These are phyloP conservation scores for Retiboletus flavoniger DNA, from an alignment of 1,284 basidiomycete genomes.

Conservation along the genomic window DNA sequence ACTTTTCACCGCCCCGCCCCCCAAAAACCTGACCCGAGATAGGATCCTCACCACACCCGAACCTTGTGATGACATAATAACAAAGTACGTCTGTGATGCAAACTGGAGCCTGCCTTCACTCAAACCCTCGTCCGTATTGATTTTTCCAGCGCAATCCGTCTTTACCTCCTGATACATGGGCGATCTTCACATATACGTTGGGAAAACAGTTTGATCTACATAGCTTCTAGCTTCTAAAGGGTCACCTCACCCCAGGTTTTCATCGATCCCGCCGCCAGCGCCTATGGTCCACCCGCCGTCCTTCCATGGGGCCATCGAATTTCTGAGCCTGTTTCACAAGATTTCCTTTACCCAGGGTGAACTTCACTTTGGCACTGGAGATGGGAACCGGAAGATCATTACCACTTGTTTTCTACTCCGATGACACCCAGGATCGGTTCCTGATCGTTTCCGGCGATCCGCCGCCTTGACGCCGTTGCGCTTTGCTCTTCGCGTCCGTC, in stretches of 20 bases:
- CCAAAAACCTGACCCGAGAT: not conserved
- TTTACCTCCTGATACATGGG: not conserved
- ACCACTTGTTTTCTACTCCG: not conserved
- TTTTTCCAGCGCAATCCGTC: not conserved
- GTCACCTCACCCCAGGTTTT: too few species aligned
- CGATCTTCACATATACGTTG: not conserved
- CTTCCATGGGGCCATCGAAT: too few species aligned
- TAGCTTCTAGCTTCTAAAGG: too few species aligned
- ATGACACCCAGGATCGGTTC: not conserved
- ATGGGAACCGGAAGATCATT: not conserved
- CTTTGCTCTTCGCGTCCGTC: not conserved
- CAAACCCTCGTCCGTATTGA: too few species aligned
- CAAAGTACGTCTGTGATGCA: not conserved
- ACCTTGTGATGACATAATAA: not conserved
- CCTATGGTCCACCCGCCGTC: too few species aligned
- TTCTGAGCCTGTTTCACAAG: too few species aligned
- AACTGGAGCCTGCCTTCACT: not conserved
- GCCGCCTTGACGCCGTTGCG: not conserved
- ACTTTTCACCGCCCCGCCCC: too few species aligned
- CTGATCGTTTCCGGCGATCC: not conserved
- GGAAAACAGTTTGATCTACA: not conserved
- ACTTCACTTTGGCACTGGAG: not conserved
- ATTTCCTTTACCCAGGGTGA: not conserved
- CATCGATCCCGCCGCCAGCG: too few species aligned
- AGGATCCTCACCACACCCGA: not conserved